These are phyloP conservation scores for Colletotrichum graminicola DNA, from an alignment of 2,329 filamentous ascomycete genomes.

Conservation along the genomic window DNA sequence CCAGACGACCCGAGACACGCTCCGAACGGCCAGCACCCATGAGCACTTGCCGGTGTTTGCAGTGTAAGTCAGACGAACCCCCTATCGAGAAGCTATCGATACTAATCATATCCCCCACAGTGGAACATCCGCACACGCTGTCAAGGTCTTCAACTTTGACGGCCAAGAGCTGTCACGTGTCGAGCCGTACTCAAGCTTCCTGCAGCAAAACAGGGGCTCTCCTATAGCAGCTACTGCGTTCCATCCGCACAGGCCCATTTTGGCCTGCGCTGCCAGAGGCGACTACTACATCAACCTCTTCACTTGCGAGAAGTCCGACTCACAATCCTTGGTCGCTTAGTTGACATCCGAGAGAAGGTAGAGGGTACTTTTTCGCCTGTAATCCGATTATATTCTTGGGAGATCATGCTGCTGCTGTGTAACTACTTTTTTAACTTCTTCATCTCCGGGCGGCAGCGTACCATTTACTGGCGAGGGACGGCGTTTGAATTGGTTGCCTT, in stretches of 20 bases:
- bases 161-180: constrained; percentile 83
- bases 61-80: constrained; percentile 73
- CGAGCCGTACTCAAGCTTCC: constrained; percentile 91
- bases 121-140: constrained; percentile 86
- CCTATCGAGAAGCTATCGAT: constrained; percentile 13
- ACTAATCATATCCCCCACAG: constrained; percentile 61
- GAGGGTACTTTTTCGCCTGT: constrained; percentile 5
- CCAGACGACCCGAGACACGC: constrained; percentile 79
- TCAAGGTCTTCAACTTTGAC: constrained; percentile 93
- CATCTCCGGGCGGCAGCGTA: constrained; percentile 31
- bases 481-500: constrained; percentile 35
- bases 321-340: constrained; percentile 38
- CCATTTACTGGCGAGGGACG: constrained; percentile 24
- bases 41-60: constrained; percentile 97
- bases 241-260: constrained; percentile 92
- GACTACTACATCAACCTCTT: constrained; percentile 94
- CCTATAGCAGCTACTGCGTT: constrained; percentile 93
- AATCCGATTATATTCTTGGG: constrained; percentile 5
- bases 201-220: constrained; percentile 82
- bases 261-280: constrained; percentile 87
- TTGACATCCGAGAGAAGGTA: constrained; percentile 8
- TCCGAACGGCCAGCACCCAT: constrained; percentile 90
- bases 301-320: constrained; percentile 70
- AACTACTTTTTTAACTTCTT: constrained; percentile 31
- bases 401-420: constrained; percentile 28